Base-by-base conservation (phyloP, 768 basidiomycete genomes). In the Russula olivacea region DNA sequence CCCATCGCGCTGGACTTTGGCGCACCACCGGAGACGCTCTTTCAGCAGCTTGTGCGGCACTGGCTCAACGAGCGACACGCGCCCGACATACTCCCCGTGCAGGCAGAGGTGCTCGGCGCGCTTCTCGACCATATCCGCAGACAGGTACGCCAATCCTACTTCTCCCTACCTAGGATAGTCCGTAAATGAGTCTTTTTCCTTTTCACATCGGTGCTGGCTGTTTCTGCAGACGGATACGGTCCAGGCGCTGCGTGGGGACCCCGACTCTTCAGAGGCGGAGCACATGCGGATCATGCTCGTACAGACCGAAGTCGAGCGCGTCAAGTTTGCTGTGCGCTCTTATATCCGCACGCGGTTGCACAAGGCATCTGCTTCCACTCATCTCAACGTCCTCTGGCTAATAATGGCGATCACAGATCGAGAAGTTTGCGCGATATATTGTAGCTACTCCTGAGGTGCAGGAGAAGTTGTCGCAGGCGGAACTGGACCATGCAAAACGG, bases 261-360 rank as follows among this genome's bases (percentile, higher is more conserved):
- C 91, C 0, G 82, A 84, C 41, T 87, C 91, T 2, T 91, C 88
- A 1, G 93, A 96, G 69, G 93, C 96, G 65, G 94, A 98, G 66
- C 93, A 98, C 69, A 89, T 94, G 64, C 80, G 92, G 67, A 90
- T 96, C 38, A 88, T 93, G 79, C 86, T 98, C 58, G 94, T 91
- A 0, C 92, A 95, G 75, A 95, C 92, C 0, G 94, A 98, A 74
- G 84, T 96, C 68, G 94, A 98, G 72, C 84, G 95, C 47, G 91
- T 93, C 69, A 95, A 93, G 74, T 98, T 93, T 71, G 83, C 96
- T 59, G 84, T 97, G 28, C 77, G 94, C 61, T 91, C 92, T 1
- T 98, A 96, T 72, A 81, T 96, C 5, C 82, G 95, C 25, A 91
- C 89, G 32, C 79, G 94, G 63, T 73, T 96, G 56, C 86, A 81